Percentiles rank a stretch among this genome's conserved stretches.
These are phyloP conservation scores for Otatea glauca DNA, from an alignment of 176 grass and related monocot species.

Conservation along the genomic window DNA sequence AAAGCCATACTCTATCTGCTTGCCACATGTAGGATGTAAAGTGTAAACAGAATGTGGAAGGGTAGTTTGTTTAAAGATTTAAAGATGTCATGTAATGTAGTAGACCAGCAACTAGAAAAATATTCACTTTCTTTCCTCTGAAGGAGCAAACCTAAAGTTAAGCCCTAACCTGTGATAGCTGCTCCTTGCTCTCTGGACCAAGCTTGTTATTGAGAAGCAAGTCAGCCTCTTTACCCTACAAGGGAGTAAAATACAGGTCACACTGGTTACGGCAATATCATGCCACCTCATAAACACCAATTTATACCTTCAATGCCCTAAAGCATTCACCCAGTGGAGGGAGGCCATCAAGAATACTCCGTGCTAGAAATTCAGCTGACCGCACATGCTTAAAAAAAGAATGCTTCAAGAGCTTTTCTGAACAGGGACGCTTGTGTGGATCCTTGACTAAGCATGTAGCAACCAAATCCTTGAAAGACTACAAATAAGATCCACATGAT, in stretches of 20 bases:
- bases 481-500: constrained; percentile 41
- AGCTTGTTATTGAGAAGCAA: constrained; percentile 72
- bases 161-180: constrained; percentile 83
- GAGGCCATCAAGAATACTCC: constrained; percentile 75
- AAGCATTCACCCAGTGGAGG: constrained; percentile 86
- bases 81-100: not conserved
- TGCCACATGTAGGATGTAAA: constrained; percentile 24
- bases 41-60: constrained; percentile 2
- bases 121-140: not conserved
- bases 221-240: constrained; percentile 86
- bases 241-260: constrained; percentile 48
- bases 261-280: constrained; percentile 11
- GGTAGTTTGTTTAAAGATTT: constrained; percentile 26
- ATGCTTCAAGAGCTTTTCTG: constrained; percentile 94
- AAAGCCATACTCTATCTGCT: constrained; percentile 3
- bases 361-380: constrained; percentile 65
- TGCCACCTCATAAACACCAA: constrained; percentile 30
- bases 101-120: not conserved
- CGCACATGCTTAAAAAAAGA: constrained; percentile 91
- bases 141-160: constrained; percentile 31
- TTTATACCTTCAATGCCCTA: constrained; percentile 74
- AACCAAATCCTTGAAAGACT: constrained; percentile 95
- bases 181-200: constrained; percentile 71
- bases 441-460: constrained; percentile 95
- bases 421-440: constrained; percentile 80